Percentiles rank a stretch among this genome's conserved stretches.
Conservation (phyloP, 768 basidiomycete species). For the Astraeus odoratus region DNA sequence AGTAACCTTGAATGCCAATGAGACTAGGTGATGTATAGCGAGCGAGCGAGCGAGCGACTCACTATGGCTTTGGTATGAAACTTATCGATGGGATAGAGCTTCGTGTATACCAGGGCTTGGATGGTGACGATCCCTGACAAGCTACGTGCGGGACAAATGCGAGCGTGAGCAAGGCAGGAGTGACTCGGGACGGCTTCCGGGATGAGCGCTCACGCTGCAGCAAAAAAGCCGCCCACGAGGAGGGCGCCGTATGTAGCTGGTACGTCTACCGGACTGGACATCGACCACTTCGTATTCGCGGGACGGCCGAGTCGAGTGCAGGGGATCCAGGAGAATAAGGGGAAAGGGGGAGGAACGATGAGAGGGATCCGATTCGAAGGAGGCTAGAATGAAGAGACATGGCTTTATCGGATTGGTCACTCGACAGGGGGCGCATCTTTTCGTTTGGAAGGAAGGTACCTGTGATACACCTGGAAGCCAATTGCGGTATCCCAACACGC, state of each 20-base stretch:
- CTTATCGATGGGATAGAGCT: slow-evolving; percentile 21
- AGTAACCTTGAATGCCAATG: slow-evolving; percentile 14
- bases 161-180: background rate
- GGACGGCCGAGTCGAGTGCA: too few species aligned
- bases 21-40: background rate
- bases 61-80: slow-evolving; percentile 17
- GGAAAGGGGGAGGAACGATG: background rate
- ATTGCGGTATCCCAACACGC: too few species aligned
- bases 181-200: background rate
- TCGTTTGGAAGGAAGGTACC: too few species aligned
- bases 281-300: too few species aligned
- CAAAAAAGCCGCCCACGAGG: slow-evolving; percentile 24
- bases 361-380: too few species aligned
- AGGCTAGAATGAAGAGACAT: too few species aligned
- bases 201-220: slow-evolving; percentile 18
- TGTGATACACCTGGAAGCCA: too few species aligned
- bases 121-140: slow-evolving; percentile 22
- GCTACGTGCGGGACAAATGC: slow-evolving; percentile 6
- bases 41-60: slow-evolving; percentile 3
- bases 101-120: slow-evolving; percentile 24
- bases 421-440: too few species aligned
- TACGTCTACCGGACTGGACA: slow-evolving; percentile 8
- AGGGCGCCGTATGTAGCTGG: slow-evolving; percentile 22
- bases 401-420: too few species aligned
- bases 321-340: background rate